These are phyloP conservation scores for Chlamydomonas sp. DNA, from an alignment of 139 green algal species.

Conservation along the genomic window DNA sequence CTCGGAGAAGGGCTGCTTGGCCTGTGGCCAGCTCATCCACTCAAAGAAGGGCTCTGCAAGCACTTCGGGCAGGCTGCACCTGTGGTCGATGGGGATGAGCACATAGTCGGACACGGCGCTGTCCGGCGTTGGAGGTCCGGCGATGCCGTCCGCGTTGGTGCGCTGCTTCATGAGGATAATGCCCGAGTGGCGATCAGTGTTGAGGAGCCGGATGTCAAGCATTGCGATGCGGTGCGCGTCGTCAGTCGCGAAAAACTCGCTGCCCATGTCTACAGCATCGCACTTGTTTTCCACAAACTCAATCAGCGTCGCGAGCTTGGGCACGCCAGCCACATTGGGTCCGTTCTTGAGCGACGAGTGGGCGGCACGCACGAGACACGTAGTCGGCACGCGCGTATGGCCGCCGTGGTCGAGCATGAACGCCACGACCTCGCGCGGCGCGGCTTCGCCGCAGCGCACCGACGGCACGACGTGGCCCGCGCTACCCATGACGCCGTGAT, in stretches of 20 bases:
- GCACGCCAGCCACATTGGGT: conserved; percentile 16
- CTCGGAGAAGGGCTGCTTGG: conserved; percentile 40
- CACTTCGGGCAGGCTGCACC: conserved; percentile 92
- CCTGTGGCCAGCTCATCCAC: conserved; percentile 92
- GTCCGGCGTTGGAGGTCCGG: no score
- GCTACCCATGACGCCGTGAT: conserved; percentile 76
- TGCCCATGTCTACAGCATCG: conserved; percentile 87
- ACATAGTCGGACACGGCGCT: conserved; percentile 15
- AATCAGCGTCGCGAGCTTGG: conserved; percentile 82
- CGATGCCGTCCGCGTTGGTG: not conserved
- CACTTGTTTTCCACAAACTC: conserved; percentile 78
- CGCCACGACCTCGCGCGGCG: conserved; percentile 51
- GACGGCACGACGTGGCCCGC: conserved; percentile 9
- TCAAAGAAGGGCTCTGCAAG: conserved; percentile 95
- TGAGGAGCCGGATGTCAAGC: conserved; percentile 77
- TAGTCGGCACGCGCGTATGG: conserved; percentile 86
- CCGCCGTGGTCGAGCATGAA: conserved; percentile 88
- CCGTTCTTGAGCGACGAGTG: conserved; percentile 77
- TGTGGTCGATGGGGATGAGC: conserved; percentile 97
- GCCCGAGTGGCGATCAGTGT: conserved; percentile 92
- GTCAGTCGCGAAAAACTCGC: conserved; percentile 57
- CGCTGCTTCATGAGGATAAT: conserved; percentile 65
- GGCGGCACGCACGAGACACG: conserved; percentile 71
- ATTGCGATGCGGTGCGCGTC: conserved; percentile 95
- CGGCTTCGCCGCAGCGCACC: conserved; percentile 26